phyloP scores from a whole-genome alignment of 1,284 basidiomycete genomes.

The Sporisorium scitamineum region DNA sequence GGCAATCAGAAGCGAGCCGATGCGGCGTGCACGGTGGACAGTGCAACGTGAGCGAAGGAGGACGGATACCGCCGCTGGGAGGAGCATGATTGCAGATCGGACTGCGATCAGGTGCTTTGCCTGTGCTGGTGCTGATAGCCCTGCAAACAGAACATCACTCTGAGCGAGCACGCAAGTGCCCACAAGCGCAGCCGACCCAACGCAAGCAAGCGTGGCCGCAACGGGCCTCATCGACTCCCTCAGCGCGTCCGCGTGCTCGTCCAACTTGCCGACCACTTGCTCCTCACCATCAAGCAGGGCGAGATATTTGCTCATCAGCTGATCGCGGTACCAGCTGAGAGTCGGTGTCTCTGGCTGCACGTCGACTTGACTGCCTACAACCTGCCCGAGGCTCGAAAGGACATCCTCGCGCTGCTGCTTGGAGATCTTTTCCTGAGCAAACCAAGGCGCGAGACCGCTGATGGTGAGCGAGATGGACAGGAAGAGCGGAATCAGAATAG shows the following conservation, averaged over 20 bases:
- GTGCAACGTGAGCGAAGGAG: constrained; percentile 15
- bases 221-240: constrained; percentile 30
- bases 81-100: neutral
- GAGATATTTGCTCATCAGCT: constrained; percentile 12
- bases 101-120: neutral
- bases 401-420: constrained; percentile 23
- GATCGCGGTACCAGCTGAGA: constrained; percentile 30
- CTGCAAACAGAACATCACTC: constrained; percentile 4
- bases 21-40: constrained; percentile 10
- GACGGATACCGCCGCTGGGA: neutral
- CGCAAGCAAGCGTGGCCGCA: constrained; percentile 18
- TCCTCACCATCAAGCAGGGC: neutral
- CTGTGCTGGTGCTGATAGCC: neutral
- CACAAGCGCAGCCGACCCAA: constrained; percentile 6
- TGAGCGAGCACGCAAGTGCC: constrained; percentile 7
- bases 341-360: constrained; percentile 34
- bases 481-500: constrained; percentile 57
- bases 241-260: constrained; percentile 9
- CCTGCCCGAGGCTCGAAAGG: constrained; percentile 1
- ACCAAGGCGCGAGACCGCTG: constrained; percentile 48
- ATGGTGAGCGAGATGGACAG: constrained; percentile 59
- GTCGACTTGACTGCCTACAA: constrained; percentile 3
- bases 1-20: constrained; percentile 50
- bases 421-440: constrained; percentile 26
- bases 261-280: neutral